Percentiles rank a stretch among this genome's conserved stretches.
Conservation (phyloP, 306 rosid species). For the Trichosanthes cucumerina region DNA sequence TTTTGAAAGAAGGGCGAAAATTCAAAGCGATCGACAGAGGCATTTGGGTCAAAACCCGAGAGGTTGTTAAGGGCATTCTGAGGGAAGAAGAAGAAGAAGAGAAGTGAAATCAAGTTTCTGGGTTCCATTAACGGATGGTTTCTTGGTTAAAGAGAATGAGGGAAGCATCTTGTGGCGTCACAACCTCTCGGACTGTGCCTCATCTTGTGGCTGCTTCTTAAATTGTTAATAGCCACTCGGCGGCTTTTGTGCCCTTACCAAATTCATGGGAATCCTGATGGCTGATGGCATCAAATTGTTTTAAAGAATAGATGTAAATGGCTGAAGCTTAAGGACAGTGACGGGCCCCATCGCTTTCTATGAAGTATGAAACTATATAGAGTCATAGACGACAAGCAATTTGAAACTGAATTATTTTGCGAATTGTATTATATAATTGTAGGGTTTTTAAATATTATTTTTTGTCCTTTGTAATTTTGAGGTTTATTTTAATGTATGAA, state of each 20-base stretch:
- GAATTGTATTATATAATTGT: no score
- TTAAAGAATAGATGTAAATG: no score
- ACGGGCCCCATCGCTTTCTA: background rate
- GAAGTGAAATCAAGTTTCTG: background rate
- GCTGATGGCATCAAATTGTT: background rate
- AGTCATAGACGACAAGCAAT: no score
- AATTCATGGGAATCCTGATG: background rate
- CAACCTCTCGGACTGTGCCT: background rate
- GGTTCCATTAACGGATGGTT: background rate
- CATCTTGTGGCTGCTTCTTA: background rate
- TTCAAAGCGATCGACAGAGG: conserved; percentile 8
- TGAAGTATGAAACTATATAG: no score
- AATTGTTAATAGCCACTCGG: background rate
- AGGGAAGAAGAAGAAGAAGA: background rate
- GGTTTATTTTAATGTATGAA: no score
- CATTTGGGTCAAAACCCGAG: background rate
- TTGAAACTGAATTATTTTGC: no score
- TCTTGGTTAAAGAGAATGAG: background rate
- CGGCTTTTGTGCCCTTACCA: background rate
- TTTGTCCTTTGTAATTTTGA: no score
- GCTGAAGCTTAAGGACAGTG: background rate
- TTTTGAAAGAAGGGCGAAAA: conserved; percentile 1
- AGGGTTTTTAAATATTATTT: no score
- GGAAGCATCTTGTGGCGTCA: background rate
- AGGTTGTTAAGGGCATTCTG: background rate